Conservation (phyloP, 768 basidiomycete genomes). For the Lactarius akahatsu region DNA sequence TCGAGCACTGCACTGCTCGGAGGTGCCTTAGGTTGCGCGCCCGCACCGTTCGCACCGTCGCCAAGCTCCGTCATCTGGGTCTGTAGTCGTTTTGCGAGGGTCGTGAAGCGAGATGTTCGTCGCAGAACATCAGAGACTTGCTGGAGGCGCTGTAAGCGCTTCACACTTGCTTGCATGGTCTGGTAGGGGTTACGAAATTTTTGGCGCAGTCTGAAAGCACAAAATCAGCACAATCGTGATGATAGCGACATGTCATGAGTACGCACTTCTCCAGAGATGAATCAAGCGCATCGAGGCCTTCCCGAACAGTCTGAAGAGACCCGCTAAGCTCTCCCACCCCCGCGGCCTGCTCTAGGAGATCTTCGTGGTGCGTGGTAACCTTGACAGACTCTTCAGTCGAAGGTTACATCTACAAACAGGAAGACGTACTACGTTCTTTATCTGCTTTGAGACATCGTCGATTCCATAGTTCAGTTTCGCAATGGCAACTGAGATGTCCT, state of each 20-base stretch:
- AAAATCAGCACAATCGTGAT: background rate
- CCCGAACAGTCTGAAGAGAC: constrained; percentile 62
- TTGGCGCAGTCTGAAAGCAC: constrained; percentile 58
- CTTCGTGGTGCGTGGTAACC: constrained; percentile 83
- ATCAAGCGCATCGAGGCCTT: constrained; percentile 73
- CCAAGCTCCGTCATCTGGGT: constrained; percentile 77
- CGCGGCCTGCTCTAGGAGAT: constrained; percentile 79
- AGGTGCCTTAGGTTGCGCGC: constrained; percentile 10
- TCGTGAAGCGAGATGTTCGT: constrained; percentile 79
- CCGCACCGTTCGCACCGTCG: constrained; percentile 23
- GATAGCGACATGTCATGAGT: background rate
- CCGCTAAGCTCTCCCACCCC: constrained; percentile 68
- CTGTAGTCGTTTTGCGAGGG: constrained; percentile 79
- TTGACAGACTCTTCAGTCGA: constrained; percentile 34
- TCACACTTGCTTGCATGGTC: constrained; percentile 67
- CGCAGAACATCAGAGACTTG: constrained; percentile 83
- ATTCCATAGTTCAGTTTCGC: constrained; percentile 84
- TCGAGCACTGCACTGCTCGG: constrained; percentile 23
- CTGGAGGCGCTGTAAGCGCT: constrained; percentile 73
- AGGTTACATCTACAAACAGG: no score
- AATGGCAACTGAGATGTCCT: constrained; percentile 87
- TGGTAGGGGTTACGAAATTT: constrained; percentile 88
- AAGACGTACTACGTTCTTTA: constrained; percentile 70
- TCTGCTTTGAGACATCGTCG: constrained; percentile 90
- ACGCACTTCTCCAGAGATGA: constrained; percentile 73